Percentiles rank a stretch among this genome's conserved stretches.
phyloP scores from a whole-genome alignment of 148 eudicot genomes.

The Chenopodium suecicum region DNA sequence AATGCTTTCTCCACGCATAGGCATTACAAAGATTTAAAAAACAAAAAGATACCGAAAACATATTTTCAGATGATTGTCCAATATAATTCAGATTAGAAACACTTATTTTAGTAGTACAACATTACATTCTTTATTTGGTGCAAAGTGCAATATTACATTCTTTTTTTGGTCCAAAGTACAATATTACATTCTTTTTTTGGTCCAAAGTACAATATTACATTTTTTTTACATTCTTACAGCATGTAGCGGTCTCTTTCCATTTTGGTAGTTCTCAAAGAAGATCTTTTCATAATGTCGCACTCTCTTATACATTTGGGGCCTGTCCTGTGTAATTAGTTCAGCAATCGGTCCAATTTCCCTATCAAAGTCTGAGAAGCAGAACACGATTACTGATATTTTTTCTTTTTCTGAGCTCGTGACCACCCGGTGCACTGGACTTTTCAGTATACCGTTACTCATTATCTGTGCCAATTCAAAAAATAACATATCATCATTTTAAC shows the following conservation, averaged over 20 bases:
- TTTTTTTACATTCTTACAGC: slow-evolving; percentile 25
- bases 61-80: too few species aligned
- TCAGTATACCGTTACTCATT: slow-evolving; percentile 51
- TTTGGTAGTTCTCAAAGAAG: slow-evolving; percentile 35
- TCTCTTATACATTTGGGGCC: slow-evolving; percentile 42
- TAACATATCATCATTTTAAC: background rate
- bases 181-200: too few species aligned
- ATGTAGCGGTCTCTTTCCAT: slow-evolving; percentile 31
- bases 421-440: slow-evolving; percentile 54
- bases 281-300: slow-evolving; percentile 29
- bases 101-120: background rate
- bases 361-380: slow-evolving; percentile 29
- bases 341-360: slow-evolving; percentile 43
- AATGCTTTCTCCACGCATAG: too few species aligned
- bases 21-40: too few species aligned
- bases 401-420: slow-evolving; percentile 37
- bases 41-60: too few species aligned
- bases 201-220: too few species aligned
- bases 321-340: slow-evolving; percentile 36
- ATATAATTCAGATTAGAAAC: too few species aligned
- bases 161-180: too few species aligned
- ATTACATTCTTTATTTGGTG: slow-evolving; percentile 8
- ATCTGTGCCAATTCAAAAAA: slow-evolving; percentile 25
- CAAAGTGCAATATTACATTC: too few species aligned
- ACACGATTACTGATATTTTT: slow-evolving; percentile 44